Base-by-base conservation (phyloP, 2,329 filamentous ascomycete species). In the Aspergillus sergii region DNA sequence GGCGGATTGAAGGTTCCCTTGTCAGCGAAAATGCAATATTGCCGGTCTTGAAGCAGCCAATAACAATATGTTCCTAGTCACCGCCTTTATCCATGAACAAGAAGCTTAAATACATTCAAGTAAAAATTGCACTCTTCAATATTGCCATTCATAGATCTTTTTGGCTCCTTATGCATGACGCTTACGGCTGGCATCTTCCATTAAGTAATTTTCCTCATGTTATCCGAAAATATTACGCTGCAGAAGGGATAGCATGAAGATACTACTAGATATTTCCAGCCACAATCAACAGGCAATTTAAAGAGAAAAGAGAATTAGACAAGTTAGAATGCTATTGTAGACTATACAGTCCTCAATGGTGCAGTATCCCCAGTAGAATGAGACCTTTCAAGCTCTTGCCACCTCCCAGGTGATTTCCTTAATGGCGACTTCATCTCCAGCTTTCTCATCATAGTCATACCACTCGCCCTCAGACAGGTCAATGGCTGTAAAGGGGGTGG, bases 401-500 rank as follows among this genome's bases (percentile, higher is more conserved):
- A 99, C 91, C 69, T 93, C 89, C 93, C 93, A 99, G 65, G 87
- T 91, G 60, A 97, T 78, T 34, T 95, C 92, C 76, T 93, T 94
- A 76, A 97, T 93, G 78, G 92, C 95, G 54, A 97, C 94, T 78
- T 98, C 94, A 57, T 96, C 92, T 0, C 90, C 86, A 0, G 92
- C 86, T 82, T 98, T 97, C 80, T 98, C 94, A 70, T 98, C 94
- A 73, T 98, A 99, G 71, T 98, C 94, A 78, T 91, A 99, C 95
- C 95, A 99, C 72, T 99, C 95, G 30, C 92, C 94, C 32, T 99
- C 95, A 0, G 83, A 83, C 60, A 99, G 80, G 69, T 98, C 94
- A 59, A 98, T 91, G 6, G 81, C 88, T 0, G 87, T 84, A 73
- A 99, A 99, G 72, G 92, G 91, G 46, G 91, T 95, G 11, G 84